Evolutionary conservation across 2,329 filamentous ascomycete genomes (phyloP), one percentile per base, ranked within the genome.

Genomic region (Fusarium dimerum): DNA sequence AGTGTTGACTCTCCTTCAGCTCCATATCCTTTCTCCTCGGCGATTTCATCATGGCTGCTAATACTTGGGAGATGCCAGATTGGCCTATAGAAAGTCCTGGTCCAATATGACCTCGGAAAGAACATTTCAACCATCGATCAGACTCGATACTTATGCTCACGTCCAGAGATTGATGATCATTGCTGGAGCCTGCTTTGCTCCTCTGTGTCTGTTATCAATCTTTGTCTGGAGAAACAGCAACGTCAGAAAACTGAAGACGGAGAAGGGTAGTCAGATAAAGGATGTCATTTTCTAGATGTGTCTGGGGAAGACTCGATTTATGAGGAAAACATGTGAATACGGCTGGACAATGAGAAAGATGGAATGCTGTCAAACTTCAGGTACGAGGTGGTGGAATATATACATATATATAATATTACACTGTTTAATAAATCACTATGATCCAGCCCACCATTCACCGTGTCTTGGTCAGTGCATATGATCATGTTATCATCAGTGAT

Each of bases 191-290:
- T 47, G 45, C 26, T 40, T 47, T n/a, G 26, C 40, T 16, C 45
- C 45, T 5, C n/a, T 47, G 17, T 40, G 34, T 38, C 17, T 47
- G 20, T 36, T 10, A 8, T 40, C 32, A 36, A 47, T 47, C 18
- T 47, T 47, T 41, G 36, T 41, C 36, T 47, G 45, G 45, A 47
- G 40, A 38, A 47, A 47, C 38, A 38, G 20, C 38, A 38, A 47
- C 32, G 6, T 47, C 32, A 47, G 26, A 38, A 47, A 47, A 36
- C 26, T 38, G 18, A 16, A 47, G 45, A 13, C 40, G 18, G 45
- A 47, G 36, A 20, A 40, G 17, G 45, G 45, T 38, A 43, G 6
- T 7, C 45, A 47, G 45, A 40, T 36, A 15, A 47, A 47, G 45
- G 45, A 36, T 16, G 40, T 32, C 9, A 39, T 48, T 30, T 48